These are phyloP conservation scores for Tylopilus rubrobrunneus DNA, from an alignment of 768 basidiomycete species.

Conservation along the genomic window DNA sequence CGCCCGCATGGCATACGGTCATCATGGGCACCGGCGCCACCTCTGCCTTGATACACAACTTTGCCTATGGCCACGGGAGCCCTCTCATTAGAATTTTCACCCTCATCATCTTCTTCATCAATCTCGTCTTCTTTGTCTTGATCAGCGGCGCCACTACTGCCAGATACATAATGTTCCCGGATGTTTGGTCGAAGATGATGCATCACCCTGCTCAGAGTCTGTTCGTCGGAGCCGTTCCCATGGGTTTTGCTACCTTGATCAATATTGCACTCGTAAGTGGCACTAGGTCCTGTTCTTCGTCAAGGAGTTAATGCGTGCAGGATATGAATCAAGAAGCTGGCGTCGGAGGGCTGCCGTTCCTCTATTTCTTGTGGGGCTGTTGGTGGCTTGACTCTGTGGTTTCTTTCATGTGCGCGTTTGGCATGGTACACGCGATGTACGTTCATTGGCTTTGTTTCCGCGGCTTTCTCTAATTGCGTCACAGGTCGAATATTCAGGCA, in stretches of 20 bases:
- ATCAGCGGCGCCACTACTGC: slow-evolving; percentile 33
- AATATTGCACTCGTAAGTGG: slow-evolving; percentile 35
- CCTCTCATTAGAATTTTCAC: slow-evolving; percentile 33
- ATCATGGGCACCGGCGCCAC: slow-evolving; percentile 46
- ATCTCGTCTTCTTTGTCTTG: slow-evolving; percentile 37
- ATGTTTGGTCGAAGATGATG: slow-evolving; percentile 44
- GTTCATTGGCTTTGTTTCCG: background rate
- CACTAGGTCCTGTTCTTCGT: background rate
- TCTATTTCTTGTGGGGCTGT: slow-evolving; percentile 43
- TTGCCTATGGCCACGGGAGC: slow-evolving; percentile 39
- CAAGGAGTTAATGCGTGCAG: slow-evolving; percentile 4
- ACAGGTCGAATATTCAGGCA: slow-evolving; percentile 42
- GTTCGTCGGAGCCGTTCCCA: slow-evolving; percentile 42
- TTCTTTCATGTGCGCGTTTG: slow-evolving; percentile 43
- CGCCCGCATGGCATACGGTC: slow-evolving; percentile 46
- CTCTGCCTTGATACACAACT: slow-evolving; percentile 37
- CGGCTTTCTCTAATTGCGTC: background rate
- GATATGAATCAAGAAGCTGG: slow-evolving; percentile 34
- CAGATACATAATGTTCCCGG: slow-evolving; percentile 40
- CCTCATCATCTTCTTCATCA: slow-evolving; percentile 37
- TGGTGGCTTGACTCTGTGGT: slow-evolving; percentile 49
- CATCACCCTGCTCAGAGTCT: slow-evolving; percentile 43
- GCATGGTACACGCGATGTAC: slow-evolving; percentile 49
- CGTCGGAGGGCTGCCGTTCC: slow-evolving; percentile 34
- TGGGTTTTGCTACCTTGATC: slow-evolving; percentile 44